Evolutionary conservation across 1,284 basidiomycete genomes (phyloP), one percentile per base, ranked within the genome.

Genomic region (Waitea zeae): DNA sequence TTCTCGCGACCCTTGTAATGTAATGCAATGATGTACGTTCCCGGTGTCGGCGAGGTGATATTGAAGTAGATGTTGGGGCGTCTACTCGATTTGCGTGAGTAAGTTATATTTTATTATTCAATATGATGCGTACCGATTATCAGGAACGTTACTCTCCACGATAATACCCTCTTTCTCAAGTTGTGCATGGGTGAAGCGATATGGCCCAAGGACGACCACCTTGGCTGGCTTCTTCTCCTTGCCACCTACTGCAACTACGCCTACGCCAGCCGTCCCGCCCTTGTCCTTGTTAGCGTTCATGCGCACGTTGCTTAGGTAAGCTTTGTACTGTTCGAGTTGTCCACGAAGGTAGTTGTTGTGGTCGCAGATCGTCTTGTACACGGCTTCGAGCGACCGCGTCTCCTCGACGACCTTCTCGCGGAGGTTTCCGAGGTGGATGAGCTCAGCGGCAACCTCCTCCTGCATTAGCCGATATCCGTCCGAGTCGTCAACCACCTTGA

Each of bases 111-210:
- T 17, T 28, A n/a, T 26, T 26, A 28, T 26, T 34, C 20, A 15
- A n/a, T 4, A 17, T 34, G 17, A 20, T 34, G 58, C 77, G 54
- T 42, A 86, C 88, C 90, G 63, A 50, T 95, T 96, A 53, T 97
- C 93, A 3, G 95, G 95, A 29, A 99, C 95, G 53, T 95, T 96
- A 51, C 88, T 95, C 55, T 96, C 89, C 34, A 95, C 84, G 47
- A 99, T 97, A 47, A 98, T 92, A n/a, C 90, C 90, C 58, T 98
- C 95, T 59, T 96, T 98, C 64, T 99, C 95, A 48, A 98, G 64
- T 56, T 98, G 95, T 22, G 84, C 82, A 53, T 98, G 93, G 3
- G 92, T 97, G 51, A 96, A 98, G 41, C 92, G 71, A 58, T 95
- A 96, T 12, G 93, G 93, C 2, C 93, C 93, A 34, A 95, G 70